Evolutionary conservation across 2,329 filamentous ascomycete species (phyloP).

Genomic region (Colletotrichum shisoi): DNA sequence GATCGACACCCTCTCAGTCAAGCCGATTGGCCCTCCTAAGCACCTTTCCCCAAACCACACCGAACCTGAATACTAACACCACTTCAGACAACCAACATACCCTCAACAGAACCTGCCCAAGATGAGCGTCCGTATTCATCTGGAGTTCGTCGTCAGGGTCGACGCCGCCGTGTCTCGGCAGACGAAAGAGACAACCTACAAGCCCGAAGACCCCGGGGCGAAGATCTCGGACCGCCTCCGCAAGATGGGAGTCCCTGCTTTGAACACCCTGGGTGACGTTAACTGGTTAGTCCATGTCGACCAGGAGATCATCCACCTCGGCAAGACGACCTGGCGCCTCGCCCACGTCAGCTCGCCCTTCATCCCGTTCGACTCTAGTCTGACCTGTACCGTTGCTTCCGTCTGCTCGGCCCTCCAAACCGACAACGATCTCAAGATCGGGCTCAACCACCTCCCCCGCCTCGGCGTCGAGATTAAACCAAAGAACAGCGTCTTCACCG

Average conservation of each 20-base stretch:
- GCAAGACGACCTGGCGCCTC: slow-evolving; percentile 4
- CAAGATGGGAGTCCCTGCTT: not conserved
- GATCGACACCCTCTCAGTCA: too few relatives aligned
- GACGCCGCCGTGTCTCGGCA: not conserved
- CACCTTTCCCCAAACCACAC: too few relatives aligned
- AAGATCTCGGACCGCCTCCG: not conserved
- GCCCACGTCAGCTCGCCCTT: slow-evolving; percentile 14
- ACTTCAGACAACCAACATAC: too few relatives aligned
- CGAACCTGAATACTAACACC: too few relatives aligned
- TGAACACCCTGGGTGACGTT: too few relatives aligned
- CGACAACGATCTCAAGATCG: not conserved
- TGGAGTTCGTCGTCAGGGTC: not conserved
- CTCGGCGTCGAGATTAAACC: slow-evolving; percentile 20
- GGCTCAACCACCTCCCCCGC: slow-evolving; percentile 5
- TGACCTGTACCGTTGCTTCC: not conserved
- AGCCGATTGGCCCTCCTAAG: too few relatives aligned
- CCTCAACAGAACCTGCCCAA: too few relatives aligned
- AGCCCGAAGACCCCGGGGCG: too few relatives aligned
- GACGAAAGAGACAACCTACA: not conserved
- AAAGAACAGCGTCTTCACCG: not conserved
- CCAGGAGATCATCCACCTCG: not conserved
- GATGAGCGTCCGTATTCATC: not conserved
- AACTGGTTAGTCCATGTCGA: not conserved
- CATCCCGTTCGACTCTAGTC: not conserved
- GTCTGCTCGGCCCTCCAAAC: not conserved